These are phyloP conservation scores for Agastache rugosa DNA, from an alignment of 257 asterid genomes.

Conservation along the genomic window DNA sequence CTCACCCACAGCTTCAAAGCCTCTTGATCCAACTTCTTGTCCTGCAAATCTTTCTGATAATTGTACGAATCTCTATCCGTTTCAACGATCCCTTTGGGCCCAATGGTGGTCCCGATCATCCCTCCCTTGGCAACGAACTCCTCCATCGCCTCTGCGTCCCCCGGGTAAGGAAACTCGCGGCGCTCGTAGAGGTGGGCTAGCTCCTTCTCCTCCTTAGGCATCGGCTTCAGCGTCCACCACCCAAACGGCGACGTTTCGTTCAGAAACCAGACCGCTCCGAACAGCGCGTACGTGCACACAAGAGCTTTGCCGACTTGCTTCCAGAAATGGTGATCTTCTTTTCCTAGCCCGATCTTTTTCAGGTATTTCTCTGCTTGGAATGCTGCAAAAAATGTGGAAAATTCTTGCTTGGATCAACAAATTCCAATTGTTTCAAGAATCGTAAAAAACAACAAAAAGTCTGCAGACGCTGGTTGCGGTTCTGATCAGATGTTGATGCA, in stretches of 20 bases:
- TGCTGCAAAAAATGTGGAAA: constrained; percentile 35
- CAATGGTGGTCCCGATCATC: constrained; percentile 93
- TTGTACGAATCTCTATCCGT: constrained; percentile 62
- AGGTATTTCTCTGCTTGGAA: constrained; percentile 63
- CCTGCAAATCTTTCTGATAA: constrained; percentile 84
- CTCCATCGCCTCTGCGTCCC: constrained; percentile 88
- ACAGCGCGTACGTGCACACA: constrained; percentile 74
- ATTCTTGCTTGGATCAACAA: not conserved
- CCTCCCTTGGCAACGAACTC: constrained; percentile 88
- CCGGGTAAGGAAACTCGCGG: constrained; percentile 82
- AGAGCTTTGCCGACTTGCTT: constrained; percentile 82
- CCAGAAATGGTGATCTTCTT: constrained; percentile 93
- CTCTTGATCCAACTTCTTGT: constrained; percentile 87
- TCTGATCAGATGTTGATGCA: not conserved
- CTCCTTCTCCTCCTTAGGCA: constrained; percentile 88
- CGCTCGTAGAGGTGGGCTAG: constrained; percentile 85
- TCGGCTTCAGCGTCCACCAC: constrained; percentile 91
- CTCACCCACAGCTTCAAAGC: constrained; percentile 86
- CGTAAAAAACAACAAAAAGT: not conserved
- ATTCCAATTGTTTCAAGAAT: not conserved
- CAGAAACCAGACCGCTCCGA: constrained; percentile 72
- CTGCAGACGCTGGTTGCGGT: not conserved
- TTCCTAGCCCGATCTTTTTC: constrained; percentile 77
- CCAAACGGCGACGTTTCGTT: constrained; percentile 95
- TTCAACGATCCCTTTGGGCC: constrained; percentile 85